phyloP scores from a whole-genome alignment of 768 basidiomycete genomes.

The Amylocystis lapponica region DNA sequence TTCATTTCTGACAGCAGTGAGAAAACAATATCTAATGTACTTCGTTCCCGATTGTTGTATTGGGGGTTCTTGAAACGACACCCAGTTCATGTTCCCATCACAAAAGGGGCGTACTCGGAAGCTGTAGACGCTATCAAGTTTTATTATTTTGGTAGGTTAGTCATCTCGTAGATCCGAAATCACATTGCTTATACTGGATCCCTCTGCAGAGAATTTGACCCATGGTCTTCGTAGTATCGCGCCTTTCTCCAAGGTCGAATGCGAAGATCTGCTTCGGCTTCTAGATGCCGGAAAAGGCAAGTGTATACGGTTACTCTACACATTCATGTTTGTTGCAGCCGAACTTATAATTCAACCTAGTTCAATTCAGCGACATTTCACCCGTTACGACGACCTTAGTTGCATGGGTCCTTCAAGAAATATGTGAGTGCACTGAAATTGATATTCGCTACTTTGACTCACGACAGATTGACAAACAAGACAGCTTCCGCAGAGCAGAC shows the following conservation, averaged over 20 bases:
- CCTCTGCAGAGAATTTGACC: slow-evolving; percentile 43
- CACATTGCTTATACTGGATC: background rate
- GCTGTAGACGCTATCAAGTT: slow-evolving; percentile 46
- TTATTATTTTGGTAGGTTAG: slow-evolving; percentile 41
- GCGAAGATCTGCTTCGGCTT: slow-evolving; percentile 41
- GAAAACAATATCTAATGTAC: too few species aligned
- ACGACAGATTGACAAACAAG: slow-evolving; percentile 10
- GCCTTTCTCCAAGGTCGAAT: slow-evolving; percentile 50
- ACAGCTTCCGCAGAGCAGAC: slow-evolving; percentile 41
- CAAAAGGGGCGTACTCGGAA: slow-evolving; percentile 37
- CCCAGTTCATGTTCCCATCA: slow-evolving; percentile 39
- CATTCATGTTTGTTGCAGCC: too few species aligned
- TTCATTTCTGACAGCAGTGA: background rate
- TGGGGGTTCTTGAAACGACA: slow-evolving; percentile 49
- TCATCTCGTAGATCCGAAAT: too few species aligned
- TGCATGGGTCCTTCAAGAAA: slow-evolving; percentile 46
- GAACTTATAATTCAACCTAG: background rate
- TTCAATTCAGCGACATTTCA: background rate
- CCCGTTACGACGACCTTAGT: slow-evolving; percentile 36
- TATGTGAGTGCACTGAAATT: slow-evolving; percentile 29
- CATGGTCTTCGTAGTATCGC: slow-evolving; percentile 37
- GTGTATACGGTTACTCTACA: too few species aligned
- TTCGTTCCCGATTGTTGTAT: slow-evolving; percentile 41
- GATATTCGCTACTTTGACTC: too few species aligned
- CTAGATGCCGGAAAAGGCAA: slow-evolving; percentile 12